Base-by-base conservation (phyloP, 345 rosid genomes). In the Carallia brachiata region DNA sequence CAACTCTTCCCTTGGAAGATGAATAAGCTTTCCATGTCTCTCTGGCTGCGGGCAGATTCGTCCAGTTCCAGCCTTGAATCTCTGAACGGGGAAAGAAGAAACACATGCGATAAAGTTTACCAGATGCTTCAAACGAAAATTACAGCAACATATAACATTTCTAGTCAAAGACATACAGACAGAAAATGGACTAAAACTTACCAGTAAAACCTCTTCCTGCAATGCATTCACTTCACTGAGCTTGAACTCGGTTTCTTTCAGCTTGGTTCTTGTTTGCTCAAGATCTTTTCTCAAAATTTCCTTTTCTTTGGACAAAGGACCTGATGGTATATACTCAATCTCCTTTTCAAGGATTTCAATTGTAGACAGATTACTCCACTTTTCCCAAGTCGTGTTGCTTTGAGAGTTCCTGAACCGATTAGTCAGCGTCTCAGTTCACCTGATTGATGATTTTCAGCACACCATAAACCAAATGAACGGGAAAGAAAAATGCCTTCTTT, bases 291-390 rank as follows among this genome's bases (percentile, higher is more conserved):
- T 23, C 23, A 23, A 70, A 71, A 70, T 84, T 52, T 88, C 96
- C 73, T 87, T 89, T 76, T 91, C 97, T 80, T 78, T 89, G 9
- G 87, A 88, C 90, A 88, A 68, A 23, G 23, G 0, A 23, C 23
- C 23, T 23, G 23, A 58, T 55, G 94, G 85, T 67, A 87, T 73
- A 66, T 74, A 67, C 36, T 84, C 84, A 67, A 86, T 72, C 65
- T 93, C 97, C 83, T 76, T 88, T 78, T 91, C 87, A 64, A 91
- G 92, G 77, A 61, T 65, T 76, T 85, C 88, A 75, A 89, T 84
- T 56, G 84, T 84, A 61, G 89, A 76, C 65, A 84, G 75, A 56
- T 23, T 82, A 75, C 55, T 84, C 86, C n/a, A 79, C 23, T 72
- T 78, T 79, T 88, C 77, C 92, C 52, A 67, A 58, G 44, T 88